Percentiles rank a stretch among this genome's conserved stretches.
Evolutionary conservation across 2,329 filamentous ascomycete species (phyloP).

Genomic region (Emmonsiellopsis sp.): DNA sequence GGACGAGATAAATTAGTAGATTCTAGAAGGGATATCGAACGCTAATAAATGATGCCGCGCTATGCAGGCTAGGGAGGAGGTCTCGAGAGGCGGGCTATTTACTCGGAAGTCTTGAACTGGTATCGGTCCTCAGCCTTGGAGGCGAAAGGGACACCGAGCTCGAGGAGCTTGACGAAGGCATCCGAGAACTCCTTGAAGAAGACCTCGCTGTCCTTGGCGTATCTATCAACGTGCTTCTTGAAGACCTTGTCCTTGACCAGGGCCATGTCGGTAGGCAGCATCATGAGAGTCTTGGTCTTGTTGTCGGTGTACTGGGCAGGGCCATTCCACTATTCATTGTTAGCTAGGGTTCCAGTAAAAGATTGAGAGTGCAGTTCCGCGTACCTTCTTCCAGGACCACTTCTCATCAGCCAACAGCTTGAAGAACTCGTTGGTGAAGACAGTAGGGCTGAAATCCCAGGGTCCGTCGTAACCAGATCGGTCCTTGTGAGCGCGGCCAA

Average conservation of each 20-base stretch:
- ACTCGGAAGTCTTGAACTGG: constrained; percentile 52
- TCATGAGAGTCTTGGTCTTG: constrained; percentile 83
- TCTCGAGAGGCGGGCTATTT: constrained; percentile 7
- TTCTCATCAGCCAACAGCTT: constrained; percentile 80
- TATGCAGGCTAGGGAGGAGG: neutral
- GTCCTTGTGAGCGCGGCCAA: constrained; percentile 82
- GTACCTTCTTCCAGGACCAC: constrained; percentile 68
- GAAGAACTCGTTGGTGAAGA: constrained; percentile 93
- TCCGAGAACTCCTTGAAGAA: constrained; percentile 92
- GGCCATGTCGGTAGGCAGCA: constrained; percentile 87
- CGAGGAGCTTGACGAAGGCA: constrained; percentile 73
- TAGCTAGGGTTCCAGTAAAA: neutral
- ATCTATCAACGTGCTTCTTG: constrained; percentile 68
- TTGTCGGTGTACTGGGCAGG: constrained; percentile 87
- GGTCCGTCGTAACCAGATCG: constrained; percentile 81
- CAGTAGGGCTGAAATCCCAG: constrained; percentile 85
- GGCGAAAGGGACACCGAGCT: constrained; percentile 85
- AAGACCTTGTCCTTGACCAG: constrained; percentile 83
- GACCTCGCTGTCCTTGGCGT: constrained; percentile 78
- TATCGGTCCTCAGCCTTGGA: constrained; percentile 51
- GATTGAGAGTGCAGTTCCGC: neutral
- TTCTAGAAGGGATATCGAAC: neutral
- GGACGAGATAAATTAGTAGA: neutral
- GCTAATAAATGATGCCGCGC: neutral
- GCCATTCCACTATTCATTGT: constrained; percentile 58